Evolutionary conservation across 2,329 filamentous ascomycete genomes (phyloP).

Genomic region (Dichotomopilus funicola): DNA sequence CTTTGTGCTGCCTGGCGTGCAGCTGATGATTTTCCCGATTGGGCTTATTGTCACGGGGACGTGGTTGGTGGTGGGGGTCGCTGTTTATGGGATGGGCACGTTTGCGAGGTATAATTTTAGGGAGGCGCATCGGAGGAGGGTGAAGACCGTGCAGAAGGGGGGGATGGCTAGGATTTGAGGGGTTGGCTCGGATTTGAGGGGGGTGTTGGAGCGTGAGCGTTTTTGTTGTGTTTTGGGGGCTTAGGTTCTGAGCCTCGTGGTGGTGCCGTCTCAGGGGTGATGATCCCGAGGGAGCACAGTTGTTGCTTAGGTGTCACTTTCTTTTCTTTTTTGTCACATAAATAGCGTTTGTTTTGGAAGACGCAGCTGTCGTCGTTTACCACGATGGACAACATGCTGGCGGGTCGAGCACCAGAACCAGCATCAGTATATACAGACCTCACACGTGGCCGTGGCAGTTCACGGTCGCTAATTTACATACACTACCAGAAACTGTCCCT

Average conservation of each 20-base stretch:
- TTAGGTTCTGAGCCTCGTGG: too few species aligned
- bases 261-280: too few species aligned
- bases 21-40: slow-evolving; percentile 62
- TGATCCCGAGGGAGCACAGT: too few species aligned
- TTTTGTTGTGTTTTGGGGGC: background rate
- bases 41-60: slow-evolving; percentile 59
- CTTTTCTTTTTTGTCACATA: background rate
- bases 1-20: slow-evolving; percentile 63
- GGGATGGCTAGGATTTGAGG: slow-evolving; percentile 26
- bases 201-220: background rate
- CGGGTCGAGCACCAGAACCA: background rate
- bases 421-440: background rate
- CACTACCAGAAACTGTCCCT: too few species aligned
- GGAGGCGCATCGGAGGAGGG: slow-evolving; percentile 52
- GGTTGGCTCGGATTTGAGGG: background rate
- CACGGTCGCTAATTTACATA: background rate
- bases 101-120: slow-evolving; percentile 60
- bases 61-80: slow-evolving; percentile 54
- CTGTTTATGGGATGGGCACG: slow-evolving; percentile 58
- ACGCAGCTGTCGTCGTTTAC: too few species aligned
- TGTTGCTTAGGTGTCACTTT: background rate
- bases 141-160: slow-evolving; percentile 37
- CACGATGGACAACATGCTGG: too few species aligned
- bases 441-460: background rate
- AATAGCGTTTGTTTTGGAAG: too few species aligned